A percentile compares a stretch with the other conserved stretches of the same genome.
Evolutionary conservation across 305 asterid genomes (phyloP).

Genomic region (Solanum hybrid): DNA sequence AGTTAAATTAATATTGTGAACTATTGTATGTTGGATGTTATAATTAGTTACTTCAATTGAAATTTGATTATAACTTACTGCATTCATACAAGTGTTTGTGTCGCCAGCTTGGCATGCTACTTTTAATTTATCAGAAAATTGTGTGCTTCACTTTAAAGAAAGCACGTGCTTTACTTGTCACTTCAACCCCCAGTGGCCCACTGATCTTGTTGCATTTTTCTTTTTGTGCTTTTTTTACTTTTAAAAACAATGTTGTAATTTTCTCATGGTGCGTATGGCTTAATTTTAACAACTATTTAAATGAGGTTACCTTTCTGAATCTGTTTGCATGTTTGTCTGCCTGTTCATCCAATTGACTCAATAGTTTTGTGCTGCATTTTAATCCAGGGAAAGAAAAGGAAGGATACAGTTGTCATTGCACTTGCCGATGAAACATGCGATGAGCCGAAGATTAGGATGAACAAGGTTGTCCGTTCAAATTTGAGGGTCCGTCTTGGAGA

Average conservation of each 20-base stretch:
- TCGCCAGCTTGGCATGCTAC: neutral
- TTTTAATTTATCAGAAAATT: neutral
- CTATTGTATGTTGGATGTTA: neutral
- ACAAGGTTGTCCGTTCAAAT: slow-evolving; percentile 62
- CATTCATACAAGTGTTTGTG: neutral
- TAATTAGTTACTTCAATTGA: neutral
- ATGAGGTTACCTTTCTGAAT: neutral
- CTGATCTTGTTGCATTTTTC: neutral
- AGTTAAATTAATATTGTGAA: neutral
- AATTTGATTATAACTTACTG: neutral
- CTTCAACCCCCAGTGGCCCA: neutral
- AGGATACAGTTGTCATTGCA: slow-evolving; percentile 70
- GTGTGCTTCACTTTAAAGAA: neutral
- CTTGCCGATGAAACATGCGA: slow-evolving; percentile 75
- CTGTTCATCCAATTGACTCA: neutral
- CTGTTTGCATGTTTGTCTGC: neutral
- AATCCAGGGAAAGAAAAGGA: slow-evolving; percentile 74
- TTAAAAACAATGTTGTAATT: neutral
- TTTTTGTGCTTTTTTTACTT: neutral
- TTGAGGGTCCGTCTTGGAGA: slow-evolving; percentile 80
- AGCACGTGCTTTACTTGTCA: neutral
- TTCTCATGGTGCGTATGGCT: neutral
- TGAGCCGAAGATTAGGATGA: slow-evolving; percentile 78
- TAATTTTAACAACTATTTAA: neutral
- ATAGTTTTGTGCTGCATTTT: neutral